A percentile compares a stretch with the other conserved stretches of the same genome.
These are phyloP conservation scores for Auricularia sp. DNA, from an alignment of 768 basidiomycete genomes.

Conservation along the genomic window DNA sequence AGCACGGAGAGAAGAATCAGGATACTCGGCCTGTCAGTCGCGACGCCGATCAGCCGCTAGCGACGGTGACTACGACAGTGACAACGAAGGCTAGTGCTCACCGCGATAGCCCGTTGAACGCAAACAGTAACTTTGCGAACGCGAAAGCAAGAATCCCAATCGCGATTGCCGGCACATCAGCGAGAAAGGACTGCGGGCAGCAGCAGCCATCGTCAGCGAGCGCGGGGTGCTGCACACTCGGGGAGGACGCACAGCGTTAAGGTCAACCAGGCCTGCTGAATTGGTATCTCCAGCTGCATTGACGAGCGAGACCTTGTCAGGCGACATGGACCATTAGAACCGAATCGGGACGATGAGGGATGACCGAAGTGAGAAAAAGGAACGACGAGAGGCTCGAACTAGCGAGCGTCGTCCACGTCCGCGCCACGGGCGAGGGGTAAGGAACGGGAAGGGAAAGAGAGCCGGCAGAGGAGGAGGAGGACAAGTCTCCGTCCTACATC, in stretches of 20 bases:
- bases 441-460: background rate
- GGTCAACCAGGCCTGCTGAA: conserved; percentile 1
- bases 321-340: background rate
- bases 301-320: background rate
- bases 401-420: conserved; percentile 3
- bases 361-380: background rate
- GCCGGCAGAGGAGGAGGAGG: too few relatives aligned
- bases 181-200: conserved; percentile 11
- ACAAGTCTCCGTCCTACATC: too few relatives aligned
- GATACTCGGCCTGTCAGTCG: background rate
- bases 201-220: too few relatives aligned
- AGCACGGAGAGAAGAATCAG: background rate
- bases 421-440: background rate
- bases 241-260: background rate
- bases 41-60: background rate
- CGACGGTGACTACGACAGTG: background rate
- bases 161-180: conserved; percentile 14
- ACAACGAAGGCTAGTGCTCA: background rate
- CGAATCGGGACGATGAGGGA: background rate
- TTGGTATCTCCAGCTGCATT: conserved; percentile 1
- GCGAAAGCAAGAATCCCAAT: conserved; percentile 11
- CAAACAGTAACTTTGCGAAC: background rate
- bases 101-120: background rate
- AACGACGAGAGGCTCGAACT: background rate
- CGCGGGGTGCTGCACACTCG: background rate